Evolutionary conservation across 805 yeast genomes (phyloP).

Genomic region (Wickerhamiella azymoides): DNA sequence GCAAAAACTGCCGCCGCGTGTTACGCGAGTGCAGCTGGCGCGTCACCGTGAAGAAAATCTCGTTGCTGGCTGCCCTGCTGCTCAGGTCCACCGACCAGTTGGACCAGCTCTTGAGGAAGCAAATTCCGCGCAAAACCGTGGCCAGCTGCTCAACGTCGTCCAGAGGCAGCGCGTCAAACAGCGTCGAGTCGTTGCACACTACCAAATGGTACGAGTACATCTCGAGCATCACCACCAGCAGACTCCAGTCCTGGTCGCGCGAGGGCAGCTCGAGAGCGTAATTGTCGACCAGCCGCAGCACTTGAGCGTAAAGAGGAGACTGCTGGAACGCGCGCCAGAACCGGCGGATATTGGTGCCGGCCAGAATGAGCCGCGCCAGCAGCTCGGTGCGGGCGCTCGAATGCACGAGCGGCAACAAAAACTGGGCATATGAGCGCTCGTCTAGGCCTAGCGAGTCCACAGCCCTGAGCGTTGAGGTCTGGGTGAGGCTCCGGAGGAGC

Average conservation of each 20-base stretch:
- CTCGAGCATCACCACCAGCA: constrained; percentile 41
- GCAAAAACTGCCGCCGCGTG: constrained; percentile 42
- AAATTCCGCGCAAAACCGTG: constrained; percentile 22
- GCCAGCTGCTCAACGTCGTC: constrained; percentile 32
- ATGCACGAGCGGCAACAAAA: not conserved
- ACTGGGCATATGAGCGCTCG: not conserved
- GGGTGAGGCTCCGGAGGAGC: not conserved
- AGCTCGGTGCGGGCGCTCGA: not conserved
- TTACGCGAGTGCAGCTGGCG: constrained; percentile 56
- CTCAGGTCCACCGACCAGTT: not conserved
- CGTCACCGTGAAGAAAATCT: constrained; percentile 31
- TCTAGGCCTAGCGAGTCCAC: not conserved
- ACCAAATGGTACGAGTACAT: constrained; percentile 52
- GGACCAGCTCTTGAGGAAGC: not conserved
- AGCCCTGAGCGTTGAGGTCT: not conserved
- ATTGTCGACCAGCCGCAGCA: not conserved
- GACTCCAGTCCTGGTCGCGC: not conserved
- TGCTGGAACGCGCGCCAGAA: constrained; percentile 13
- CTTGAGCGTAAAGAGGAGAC: not conserved
- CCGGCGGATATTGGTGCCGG: not conserved
- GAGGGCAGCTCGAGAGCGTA: not conserved
- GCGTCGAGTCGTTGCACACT: constrained; percentile 52
- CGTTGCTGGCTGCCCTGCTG: not conserved
- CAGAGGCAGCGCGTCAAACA: constrained; percentile 32
- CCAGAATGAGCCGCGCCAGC: constrained; percentile 1